These are phyloP conservation scores for Lathyrus tuberosus DNA, from an alignment of 306 rosid species.

Conservation along the genomic window DNA sequence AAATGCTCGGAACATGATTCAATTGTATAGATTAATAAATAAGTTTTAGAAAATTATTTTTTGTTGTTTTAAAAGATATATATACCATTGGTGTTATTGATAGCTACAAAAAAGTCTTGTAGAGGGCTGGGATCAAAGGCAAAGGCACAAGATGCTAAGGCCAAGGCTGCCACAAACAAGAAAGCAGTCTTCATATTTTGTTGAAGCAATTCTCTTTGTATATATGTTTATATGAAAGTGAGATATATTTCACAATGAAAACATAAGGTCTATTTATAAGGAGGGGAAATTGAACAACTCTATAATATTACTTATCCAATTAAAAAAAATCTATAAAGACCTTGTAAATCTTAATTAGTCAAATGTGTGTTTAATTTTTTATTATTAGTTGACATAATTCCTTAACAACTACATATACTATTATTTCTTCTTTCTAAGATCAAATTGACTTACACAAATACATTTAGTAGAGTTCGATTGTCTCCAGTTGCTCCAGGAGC, in stretches of 20 bases:
- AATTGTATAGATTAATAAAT: too few species aligned
- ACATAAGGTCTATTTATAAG: too few species aligned
- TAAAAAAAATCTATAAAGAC: neutral
- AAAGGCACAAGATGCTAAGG: constrained; percentile 26
- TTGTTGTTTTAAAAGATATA: neutral
- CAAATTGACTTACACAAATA: neutral
- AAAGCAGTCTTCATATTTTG: constrained; percentile 9
- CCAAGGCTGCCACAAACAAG: constrained; percentile 20
- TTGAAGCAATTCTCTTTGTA: too few species aligned
- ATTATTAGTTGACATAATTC: neutral
- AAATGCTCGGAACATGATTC: too few species aligned
- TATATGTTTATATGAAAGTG: too few species aligned
- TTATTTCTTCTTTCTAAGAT: neutral
- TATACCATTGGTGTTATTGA: constrained; percentile 37
- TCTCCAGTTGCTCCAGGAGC: too few species aligned
- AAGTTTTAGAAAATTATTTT: too few species aligned
- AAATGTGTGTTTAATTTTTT: neutral
- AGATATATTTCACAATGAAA: too few species aligned
- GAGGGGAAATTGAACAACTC: too few species aligned
- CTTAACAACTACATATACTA: neutral
- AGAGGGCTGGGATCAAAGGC: constrained; percentile 48
- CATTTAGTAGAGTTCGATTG: too few species aligned
- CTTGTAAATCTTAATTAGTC: neutral
- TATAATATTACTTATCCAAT: neutral
- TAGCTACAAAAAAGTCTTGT: constrained; percentile 40